These are phyloP conservation scores for Cordyceps tenuipes DNA, from an alignment of 2,329 filamentous ascomycete species.

Conservation along the genomic window DNA sequence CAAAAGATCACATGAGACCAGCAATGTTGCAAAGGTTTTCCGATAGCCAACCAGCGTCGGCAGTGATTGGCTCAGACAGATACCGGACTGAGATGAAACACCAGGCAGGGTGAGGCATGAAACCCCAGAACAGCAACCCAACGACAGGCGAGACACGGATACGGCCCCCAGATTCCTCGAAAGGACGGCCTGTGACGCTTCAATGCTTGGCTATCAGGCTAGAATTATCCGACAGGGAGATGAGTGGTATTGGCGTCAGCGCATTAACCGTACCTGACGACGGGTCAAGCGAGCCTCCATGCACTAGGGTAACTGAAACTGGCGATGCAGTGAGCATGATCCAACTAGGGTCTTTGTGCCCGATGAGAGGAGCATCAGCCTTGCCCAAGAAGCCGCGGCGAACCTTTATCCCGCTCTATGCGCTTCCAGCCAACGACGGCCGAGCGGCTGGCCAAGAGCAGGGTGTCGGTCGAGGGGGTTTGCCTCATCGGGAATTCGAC, in stretches of 20 bases:
- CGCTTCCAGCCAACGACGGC: neutral
- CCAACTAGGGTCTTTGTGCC: neutral
- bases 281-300: neutral
- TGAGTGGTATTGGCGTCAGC: neutral
- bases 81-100: constrained; percentile 16
- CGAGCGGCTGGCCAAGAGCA: neutral
- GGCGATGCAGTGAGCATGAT: neutral
- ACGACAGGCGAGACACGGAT: neutral
- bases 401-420: neutral
- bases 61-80: neutral
- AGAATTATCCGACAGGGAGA: neutral
- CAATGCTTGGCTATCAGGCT: neutral
- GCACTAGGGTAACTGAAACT: constrained; percentile 7
- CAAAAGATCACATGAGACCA: neutral
- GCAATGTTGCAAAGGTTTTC: neutral
- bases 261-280: neutral
- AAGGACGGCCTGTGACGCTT: neutral
- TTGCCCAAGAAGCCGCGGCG: neutral
- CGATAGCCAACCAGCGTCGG: constrained; percentile 2
- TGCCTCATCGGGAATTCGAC: constrained; percentile 2
- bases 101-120: constrained; percentile 4
- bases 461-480: neutral
- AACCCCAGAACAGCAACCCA: neutral
- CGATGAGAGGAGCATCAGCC: neutral
- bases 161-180: neutral